These are phyloP conservation scores for Thielaviopsis cerberus DNA, from an alignment of 2,329 filamentous ascomycete species.

Conservation along the genomic window DNA sequence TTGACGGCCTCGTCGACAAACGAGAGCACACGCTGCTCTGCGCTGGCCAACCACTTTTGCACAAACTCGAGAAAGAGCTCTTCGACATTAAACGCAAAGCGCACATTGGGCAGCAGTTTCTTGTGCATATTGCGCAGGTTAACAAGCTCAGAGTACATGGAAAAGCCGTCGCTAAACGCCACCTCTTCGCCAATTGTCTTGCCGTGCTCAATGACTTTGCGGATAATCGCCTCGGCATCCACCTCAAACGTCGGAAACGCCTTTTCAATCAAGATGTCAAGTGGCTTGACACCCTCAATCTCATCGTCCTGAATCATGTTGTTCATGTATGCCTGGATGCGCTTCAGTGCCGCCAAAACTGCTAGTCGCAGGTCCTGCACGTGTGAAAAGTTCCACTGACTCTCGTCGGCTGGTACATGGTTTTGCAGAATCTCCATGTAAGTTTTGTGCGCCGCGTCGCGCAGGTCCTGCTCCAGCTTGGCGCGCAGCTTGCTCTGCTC, in stretches of 20 bases:
- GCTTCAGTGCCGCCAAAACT: slow-evolving; percentile 68
- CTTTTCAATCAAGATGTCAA: slow-evolving; percentile 58
- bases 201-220: slow-evolving; percentile 57
- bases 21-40: slow-evolving; percentile 58
- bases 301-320: slow-evolving; percentile 40
- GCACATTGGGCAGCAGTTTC: slow-evolving; percentile 49
- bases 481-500: slow-evolving; percentile 33
- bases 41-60: slow-evolving; percentile 79
- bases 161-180: slow-evolving; percentile 79
- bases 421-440: slow-evolving; percentile 65
- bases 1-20: slow-evolving; percentile 85
- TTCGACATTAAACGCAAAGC: slow-evolving; percentile 79
- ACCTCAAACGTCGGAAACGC: slow-evolving; percentile 80
- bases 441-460: slow-evolving; percentile 26
- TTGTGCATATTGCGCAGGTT: slow-evolving; percentile 68
- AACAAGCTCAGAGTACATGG: slow-evolving; percentile 75
- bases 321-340: slow-evolving; percentile 81
- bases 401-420: slow-evolving; percentile 59
- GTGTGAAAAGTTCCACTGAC: slow-evolving; percentile 79
- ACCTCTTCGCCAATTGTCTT: slow-evolving; percentile 55
- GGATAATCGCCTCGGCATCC: slow-evolving; percentile 70
- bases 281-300: slow-evolving; percentile 54
- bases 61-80: slow-evolving; percentile 76
- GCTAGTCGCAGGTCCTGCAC: slow-evolving; percentile 76
- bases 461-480: slow-evolving; percentile 5